Base-by-base conservation (phyloP, 2,329 filamentous ascomycete species). In the Aspergillus piperis region DNA sequence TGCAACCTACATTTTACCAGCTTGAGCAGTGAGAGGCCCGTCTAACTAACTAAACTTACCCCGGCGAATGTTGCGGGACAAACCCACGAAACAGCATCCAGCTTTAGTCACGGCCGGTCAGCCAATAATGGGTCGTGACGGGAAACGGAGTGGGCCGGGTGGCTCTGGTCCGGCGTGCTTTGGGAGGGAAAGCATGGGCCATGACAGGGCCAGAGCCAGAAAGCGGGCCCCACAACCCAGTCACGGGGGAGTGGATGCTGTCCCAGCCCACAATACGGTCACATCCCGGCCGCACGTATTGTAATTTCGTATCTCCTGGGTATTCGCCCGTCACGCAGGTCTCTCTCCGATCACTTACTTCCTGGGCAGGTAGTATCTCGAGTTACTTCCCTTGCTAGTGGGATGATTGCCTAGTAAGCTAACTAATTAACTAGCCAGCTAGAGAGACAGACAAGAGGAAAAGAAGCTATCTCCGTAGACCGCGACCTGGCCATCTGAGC, bases 31-130 rank as follows among this genome's bases (percentile, higher is more conserved):
- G 52, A 41, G 55, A 54, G 55, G 59, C 41, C 58, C 58, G 23
- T 57, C 48, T 42, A 54, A 51, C 23, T 59, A 64, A 36, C 41
- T 7, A 19, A 64, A 36, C 41, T 7, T 23, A 44, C 62, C 62
- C 62, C 60, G 58, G 63, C 62, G 59, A 64, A 61, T 62, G 63
- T 65, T 58, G 64, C 64, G 63, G 63, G 64, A 65, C 58, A 58
- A 63, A 61, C 61, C 62, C 64, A 66, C 60, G 61, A 65, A 66
- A 64, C 59, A 62, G 44, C 55, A 60, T 55, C 21, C 60, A 49
- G 54, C 55, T 49, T 59, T 54, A 44, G 51, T 58, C 47, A 54
- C 6, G 3, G 5, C 1, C 7, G n/a, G 3, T 2, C 50, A 30
- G 8, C 59, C 59, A 61, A 61, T 57, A 6, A 50, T 8, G 19